A percentile compares a stretch with the other conserved stretches of the same genome.
These are phyloP conservation scores for Pulveroboletus sp. DNA, from an alignment of 768 basidiomycete genomes.

Conservation along the genomic window DNA sequence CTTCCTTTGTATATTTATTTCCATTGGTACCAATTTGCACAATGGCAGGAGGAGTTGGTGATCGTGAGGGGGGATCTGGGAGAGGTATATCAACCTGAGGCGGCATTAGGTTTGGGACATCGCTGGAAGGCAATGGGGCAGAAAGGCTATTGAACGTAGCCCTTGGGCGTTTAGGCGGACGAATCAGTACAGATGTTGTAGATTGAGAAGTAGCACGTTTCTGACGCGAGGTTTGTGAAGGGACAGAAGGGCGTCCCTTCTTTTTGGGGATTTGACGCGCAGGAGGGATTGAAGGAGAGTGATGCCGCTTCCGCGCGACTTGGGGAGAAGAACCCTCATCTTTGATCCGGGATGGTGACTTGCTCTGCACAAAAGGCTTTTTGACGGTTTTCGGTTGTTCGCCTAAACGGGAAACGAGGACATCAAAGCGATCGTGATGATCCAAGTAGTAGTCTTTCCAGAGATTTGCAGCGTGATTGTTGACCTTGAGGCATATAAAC, in stretches of 20 bases:
- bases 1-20: conserved; percentile 64
- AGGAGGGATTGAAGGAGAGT: conserved; percentile 16
- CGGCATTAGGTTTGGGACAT: conserved; percentile 50
- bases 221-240: conserved; percentile 24
- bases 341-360: conserved; percentile 6
- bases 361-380: conserved; percentile 24
- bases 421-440: conserved; percentile 59
- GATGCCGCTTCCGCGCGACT: conserved; percentile 37
- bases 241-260: conserved; percentile 19
- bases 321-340: conserved; percentile 18
- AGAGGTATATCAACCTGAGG: conserved; percentile 60
- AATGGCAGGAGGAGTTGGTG: conserved; percentile 63
- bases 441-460: conserved; percentile 85
- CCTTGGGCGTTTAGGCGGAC: conserved; percentile 31
- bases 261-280: conserved; percentile 26
- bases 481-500: conserved; percentile 30
- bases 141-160: conserved; percentile 62
- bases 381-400: conserved; percentile 30
- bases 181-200: conserved; percentile 18
- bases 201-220: conserved; percentile 21
- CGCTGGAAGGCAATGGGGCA: conserved; percentile 31
- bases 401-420: conserved; percentile 24
- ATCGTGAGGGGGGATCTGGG: conserved; percentile 63
- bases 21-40: conserved; percentile 47
- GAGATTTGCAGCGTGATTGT: conserved; percentile 50